These are phyloP conservation scores for Globomyces sp. DNA, from an alignment of 371 early-diverging fungal species.

Conservation along the genomic window DNA sequence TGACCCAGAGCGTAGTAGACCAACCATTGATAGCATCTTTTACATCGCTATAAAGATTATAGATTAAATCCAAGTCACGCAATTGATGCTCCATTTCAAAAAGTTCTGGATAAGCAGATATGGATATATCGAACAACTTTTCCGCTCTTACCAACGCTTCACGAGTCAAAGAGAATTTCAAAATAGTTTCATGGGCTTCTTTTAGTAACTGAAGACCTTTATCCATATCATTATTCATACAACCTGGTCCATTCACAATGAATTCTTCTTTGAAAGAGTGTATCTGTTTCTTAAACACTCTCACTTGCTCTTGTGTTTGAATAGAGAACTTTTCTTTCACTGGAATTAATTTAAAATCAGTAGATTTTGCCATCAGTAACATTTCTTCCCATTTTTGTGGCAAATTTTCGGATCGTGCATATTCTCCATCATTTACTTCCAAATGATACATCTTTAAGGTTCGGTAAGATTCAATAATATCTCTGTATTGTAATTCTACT, in stretches of 20 bases:
- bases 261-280: constrained; percentile 52
- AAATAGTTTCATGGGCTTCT: constrained; percentile 43
- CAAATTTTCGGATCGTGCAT: constrained; percentile 35
- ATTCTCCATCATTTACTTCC: constrained; percentile 41
- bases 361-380: constrained; percentile 39
- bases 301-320: constrained; percentile 52
- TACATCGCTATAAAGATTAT: constrained; percentile 52
- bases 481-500: constrained; percentile 48
- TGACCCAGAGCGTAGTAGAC: constrained; percentile 57
- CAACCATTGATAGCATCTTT: constrained; percentile 50
- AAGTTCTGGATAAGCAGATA: constrained; percentile 57
- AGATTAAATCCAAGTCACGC: constrained; percentile 53
- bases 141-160: constrained; percentile 53
- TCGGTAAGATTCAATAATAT: constrained; percentile 55
- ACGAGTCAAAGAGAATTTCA: constrained; percentile 32
- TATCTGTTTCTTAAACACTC: constrained; percentile 50
- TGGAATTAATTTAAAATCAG: constrained; percentile 49
- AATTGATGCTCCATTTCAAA: constrained; percentile 52
- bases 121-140: constrained; percentile 54
- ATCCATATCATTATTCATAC: constrained; percentile 50
- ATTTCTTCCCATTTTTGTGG: constrained; percentile 46
- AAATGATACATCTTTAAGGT: constrained; percentile 49
- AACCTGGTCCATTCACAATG: constrained; percentile 48
- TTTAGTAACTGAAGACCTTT: constrained; percentile 45
- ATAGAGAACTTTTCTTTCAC: constrained; percentile 60